Evolutionary conservation across 352 stramenopile species (phyloP), one percentile per base, ranked within the genome.

Genomic region (Nothophytophthora sp.): DNA sequence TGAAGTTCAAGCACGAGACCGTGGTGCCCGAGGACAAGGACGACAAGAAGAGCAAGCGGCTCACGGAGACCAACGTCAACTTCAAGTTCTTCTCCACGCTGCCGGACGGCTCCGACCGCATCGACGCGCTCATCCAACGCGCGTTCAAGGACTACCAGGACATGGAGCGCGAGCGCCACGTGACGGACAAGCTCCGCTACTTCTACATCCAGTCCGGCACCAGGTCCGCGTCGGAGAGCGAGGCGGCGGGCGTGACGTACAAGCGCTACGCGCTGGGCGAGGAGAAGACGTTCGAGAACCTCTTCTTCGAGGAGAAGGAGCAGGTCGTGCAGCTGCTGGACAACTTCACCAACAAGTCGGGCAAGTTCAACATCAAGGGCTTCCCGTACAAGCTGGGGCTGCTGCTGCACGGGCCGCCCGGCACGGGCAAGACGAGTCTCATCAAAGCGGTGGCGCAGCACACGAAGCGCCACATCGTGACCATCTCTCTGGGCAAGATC

Each of bases 321-420:
- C 40, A 54, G 20, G 53, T 96, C n/a, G 28, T 96, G 11, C 43
- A 77, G 32, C 49, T 92, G 3, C 66, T 96, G 0, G 60, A 92
- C 44, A 73, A 89, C 46, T 96, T 96, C 47, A 53, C 52, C 28
- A 70, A 43, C 29, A 76, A 64, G 43, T 60, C 24, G 16, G 87
- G 86, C 32, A 95, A 93, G 64, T 97, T 94, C 50, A 70, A 67
- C 13, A 93, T 96, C 68, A 58, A 65, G 25, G 86, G 89, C 8
- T 96, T 92, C 37, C 90, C 90, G 19, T 84, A 96, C 73, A 96
- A 96, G 63, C 74, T 78, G 35, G 85, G 65, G 1, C 79, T 96
- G 4, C 66, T 97, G 23, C 63, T 97, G 2, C 71, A 96, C 36
- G 88, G 88, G 1, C 78, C 84, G 18, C 87, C 87, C 19, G 88